Base-by-base conservation (phyloP, 2,329 filamentous ascomycete species). In the Hypoxylon rubiginosum region DNA sequence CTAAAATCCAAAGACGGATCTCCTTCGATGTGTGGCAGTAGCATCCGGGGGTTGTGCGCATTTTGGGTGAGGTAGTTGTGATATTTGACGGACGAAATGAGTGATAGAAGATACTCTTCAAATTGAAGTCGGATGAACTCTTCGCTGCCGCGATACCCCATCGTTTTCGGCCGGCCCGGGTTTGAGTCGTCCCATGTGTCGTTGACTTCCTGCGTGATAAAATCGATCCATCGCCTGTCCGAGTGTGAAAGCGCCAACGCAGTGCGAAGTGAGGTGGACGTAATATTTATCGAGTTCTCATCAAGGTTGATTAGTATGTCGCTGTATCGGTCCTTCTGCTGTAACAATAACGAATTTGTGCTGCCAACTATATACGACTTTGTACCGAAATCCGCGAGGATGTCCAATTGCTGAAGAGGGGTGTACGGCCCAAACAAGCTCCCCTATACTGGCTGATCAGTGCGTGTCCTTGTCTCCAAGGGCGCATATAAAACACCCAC, bases 301-400 rank as follows among this genome's bases (percentile, higher is more conserved):
- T 99, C 96, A 19, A 99, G 89, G 76, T 99, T 97, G 77, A 99
- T 94, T 65, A 99, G 85, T 36, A 98, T 93, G 75, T 99, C 96
- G 78, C 94, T 97, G 78, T 99, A 98, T 48, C 94, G 90, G 77
- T 99, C 95, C 78, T 90, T 97, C 78, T 99, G 96, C 75, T 97
- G 94, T 10, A 99, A 83, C 34, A 99, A 85, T 24, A 99, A 85
- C 5, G 94, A 97, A 78, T 99, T 99, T 39, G 96, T 99, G 71
- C 94, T 97, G 68, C 96, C 96, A 62, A 99, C 94, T 58, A 99
- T 92, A 75, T 98, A 99, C 1, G 95, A 97, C 81, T 97, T 98
- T 19, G 96, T 98, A 45, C 93, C 92, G 73, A 93, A 90, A 79
- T 98, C 95, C 56, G 95, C 95, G 43, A 99, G 86, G 72, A 97